phyloP scores from a whole-genome alignment of 1,139 yeast species.

The Kodamaea anthophila region DNA sequence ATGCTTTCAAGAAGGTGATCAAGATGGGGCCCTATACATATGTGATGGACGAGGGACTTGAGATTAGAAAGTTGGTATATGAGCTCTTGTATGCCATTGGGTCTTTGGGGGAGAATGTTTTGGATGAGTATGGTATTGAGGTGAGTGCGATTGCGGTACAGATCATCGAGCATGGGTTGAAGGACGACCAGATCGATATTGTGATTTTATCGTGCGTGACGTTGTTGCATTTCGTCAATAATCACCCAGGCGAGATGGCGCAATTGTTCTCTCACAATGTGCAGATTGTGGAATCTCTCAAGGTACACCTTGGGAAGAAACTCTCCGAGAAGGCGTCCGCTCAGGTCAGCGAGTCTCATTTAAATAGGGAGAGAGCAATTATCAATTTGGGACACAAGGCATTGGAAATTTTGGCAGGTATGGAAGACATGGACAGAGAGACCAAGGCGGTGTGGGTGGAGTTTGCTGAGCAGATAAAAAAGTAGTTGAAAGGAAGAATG shows the following conservation, averaged over 20 bases:
- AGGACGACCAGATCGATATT: slow-evolving; percentile 36
- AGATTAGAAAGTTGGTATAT: slow-evolving; percentile 65
- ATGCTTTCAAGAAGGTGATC: slow-evolving; percentile 55
- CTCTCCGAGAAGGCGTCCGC: slow-evolving; percentile 37
- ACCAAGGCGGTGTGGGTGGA: neutral
- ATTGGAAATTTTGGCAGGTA: slow-evolving; percentile 2
- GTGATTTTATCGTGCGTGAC: slow-evolving; percentile 32
- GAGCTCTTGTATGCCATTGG: slow-evolving; percentile 60
- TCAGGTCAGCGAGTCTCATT: slow-evolving; percentile 34
- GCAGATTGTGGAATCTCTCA: slow-evolving; percentile 19
- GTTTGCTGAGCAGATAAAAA: slow-evolving; percentile 2
- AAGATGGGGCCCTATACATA: slow-evolving; percentile 89
- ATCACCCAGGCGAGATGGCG: slow-evolving; percentile 9
- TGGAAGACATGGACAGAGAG: slow-evolving; percentile 1
- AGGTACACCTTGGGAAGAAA: slow-evolving; percentile 28
- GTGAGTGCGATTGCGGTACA: slow-evolving; percentile 20
- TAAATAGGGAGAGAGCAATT: slow-evolving; percentile 27
- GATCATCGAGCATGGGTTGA: slow-evolving; percentile 29
- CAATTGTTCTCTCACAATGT: slow-evolving; percentile 13
- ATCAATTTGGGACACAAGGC: slow-evolving; percentile 15
- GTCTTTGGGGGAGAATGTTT: slow-evolving; percentile 19
- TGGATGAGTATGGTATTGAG: slow-evolving; percentile 14
- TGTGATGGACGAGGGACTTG: slow-evolving; percentile 73
- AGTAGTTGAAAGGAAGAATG: no score
- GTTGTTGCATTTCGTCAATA: slow-evolving; percentile 24